Base-by-base conservation (phyloP, 176 grass and related monocot genomes). In the Zoysia pacifica region DNA sequence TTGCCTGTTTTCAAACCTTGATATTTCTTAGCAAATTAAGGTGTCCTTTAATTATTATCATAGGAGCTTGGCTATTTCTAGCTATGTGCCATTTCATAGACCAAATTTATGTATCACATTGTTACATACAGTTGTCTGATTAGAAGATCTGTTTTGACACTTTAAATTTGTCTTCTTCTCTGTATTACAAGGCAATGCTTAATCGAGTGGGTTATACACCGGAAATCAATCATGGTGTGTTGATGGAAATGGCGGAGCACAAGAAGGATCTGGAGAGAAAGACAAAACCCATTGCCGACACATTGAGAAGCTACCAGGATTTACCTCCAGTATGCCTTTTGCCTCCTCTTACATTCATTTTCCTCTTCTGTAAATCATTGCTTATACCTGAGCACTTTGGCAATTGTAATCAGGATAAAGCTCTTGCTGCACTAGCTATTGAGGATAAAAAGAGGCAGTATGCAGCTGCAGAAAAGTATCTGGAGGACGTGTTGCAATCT, bases 171-270 rank as follows among this genome's bases (percentile, higher is more conserved):
- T 88, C 76, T 48, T 59, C 46, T 65, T 85, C 44, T 79, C 19
- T 70, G 0, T 28, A 28, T 77, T 76, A 75, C 14, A 75, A 99
- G 96, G 92, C 92, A 67, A 88, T 99, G 68, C 84, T 99, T 70
- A 99, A 93, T 61, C 84, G 93, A 65, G 96, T 93, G 65, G 96
- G 96, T 64, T 99, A 99, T 82, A 99, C 93, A 9, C 87, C 96
- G 10, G 93, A 99, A 82, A 89, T 99, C 77, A 99, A 99, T 85
- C 96, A 99, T 86, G 93, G 93, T 63, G 96, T 99, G 48, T 79
- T 99, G 83, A 99, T 99, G 93, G 90, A 99, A 99, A 95, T 99
- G 92, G 82, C 96, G 8, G 96, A 99, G 72, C 92, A 95, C 79
- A 99, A 91, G 72, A 93, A 95, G 75, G 96, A 99, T 39, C 81